These are phyloP conservation scores for Aegle marmelos DNA, from an alignment of 345 rosid species.

Conservation along the genomic window DNA sequence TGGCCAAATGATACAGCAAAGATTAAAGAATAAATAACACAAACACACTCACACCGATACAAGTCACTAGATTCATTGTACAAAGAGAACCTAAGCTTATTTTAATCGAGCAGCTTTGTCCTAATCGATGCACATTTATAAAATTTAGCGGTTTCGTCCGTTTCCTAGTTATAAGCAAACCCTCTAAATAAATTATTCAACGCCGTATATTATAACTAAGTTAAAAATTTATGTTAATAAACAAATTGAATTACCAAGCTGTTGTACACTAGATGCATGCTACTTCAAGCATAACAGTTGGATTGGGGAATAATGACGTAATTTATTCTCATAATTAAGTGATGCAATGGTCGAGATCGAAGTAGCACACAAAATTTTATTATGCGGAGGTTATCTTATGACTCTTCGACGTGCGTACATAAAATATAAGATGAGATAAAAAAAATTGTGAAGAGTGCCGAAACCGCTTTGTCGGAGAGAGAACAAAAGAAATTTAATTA, in stretches of 20 bases:
- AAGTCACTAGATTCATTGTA: conserved; percentile 41
- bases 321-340: conserved; percentile 8
- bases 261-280: conserved; percentile 14
- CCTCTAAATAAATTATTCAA: neutral
- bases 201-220: neutral
- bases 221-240: neutral
- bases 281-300: conserved; percentile 15
- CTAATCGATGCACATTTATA: neutral
- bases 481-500: neutral
- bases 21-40: conserved; percentile 12
- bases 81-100: neutral
- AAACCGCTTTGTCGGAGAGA: conserved; percentile 29
- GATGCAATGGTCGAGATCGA: conserved; percentile 7
- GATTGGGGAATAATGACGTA: conserved; percentile 28
- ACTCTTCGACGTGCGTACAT: neutral
- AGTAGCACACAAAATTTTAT: neutral
- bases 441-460: conserved; percentile 22
- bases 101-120: conserved; percentile 32
- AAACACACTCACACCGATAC: neutral
- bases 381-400: neutral
- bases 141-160: conserved; percentile 33
- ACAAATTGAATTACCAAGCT: neutral
- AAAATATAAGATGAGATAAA: neutral
- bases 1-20: conserved; percentile 2
- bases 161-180: conserved; percentile 12